Conservation (phyloP, 306 rosid species). For the Clitoria ternatea region DNA sequence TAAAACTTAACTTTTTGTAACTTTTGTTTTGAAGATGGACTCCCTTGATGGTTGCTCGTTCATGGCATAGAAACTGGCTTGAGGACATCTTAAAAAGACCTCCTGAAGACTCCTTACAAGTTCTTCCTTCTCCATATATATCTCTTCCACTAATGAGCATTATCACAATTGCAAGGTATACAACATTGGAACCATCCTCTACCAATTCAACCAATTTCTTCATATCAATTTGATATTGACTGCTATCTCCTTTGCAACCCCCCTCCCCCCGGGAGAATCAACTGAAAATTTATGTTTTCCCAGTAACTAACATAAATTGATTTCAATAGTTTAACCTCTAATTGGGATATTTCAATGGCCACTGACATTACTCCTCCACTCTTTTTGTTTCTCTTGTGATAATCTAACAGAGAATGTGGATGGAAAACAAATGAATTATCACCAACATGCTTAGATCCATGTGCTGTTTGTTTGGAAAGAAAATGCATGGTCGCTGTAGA, state of each 20-base stretch:
- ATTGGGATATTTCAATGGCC: slow-evolving; percentile 6
- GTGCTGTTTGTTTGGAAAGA: slow-evolving; percentile 95
- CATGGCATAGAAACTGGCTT: slow-evolving; percentile 81
- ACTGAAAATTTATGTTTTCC: background rate
- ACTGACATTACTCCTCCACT: background rate
- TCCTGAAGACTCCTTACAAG: slow-evolving; percentile 43
- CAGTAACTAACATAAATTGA: background rate
- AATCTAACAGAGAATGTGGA: slow-evolving; percentile 74
- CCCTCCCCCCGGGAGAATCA: background rate
- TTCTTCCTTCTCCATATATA: slow-evolving; percentile 66
- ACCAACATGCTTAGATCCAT: slow-evolving; percentile 73
- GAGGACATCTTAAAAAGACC: slow-evolving; percentile 68
- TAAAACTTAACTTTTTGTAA: slow-evolving; percentile 6
- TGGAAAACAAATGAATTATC: slow-evolving; percentile 66
- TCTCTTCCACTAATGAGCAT: slow-evolving; percentile 96
- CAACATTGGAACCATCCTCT: background rate
- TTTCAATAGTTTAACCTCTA: background rate
- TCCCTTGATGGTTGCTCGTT: slow-evolving; percentile 86
- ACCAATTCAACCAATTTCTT: background rate
- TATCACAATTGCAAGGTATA: slow-evolving; percentile 76
- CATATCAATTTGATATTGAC: background rate
- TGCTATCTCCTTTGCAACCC: background rate
- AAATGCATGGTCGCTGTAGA: slow-evolving; percentile 82
- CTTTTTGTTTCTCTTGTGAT: slow-evolving; percentile 6
- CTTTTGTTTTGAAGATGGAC: slow-evolving; percentile 66